Conservation (phyloP, 768 basidiomycete genomes). For the Calocera cornea region DNA sequence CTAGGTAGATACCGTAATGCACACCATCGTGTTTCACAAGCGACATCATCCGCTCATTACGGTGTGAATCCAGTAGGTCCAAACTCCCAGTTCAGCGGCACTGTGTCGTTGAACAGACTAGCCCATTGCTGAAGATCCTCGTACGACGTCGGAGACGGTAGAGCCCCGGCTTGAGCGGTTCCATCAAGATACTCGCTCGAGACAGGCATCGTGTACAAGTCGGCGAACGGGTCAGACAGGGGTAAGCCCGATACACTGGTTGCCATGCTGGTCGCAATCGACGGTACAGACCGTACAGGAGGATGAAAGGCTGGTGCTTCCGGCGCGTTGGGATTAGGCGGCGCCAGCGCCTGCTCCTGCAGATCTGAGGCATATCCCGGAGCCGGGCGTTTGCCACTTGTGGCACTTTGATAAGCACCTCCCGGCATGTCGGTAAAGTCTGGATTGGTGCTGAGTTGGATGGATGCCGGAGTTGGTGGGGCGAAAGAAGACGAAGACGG, state of each 20-base stretch:
- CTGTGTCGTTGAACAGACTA: background rate
- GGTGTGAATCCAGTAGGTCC: background rate
- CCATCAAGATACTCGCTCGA: background rate
- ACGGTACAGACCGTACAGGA: background rate
- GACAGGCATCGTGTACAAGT: background rate
- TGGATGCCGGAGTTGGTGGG: background rate
- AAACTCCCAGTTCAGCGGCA: background rate
- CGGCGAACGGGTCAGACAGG: background rate
- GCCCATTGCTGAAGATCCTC: conserved; percentile 2
- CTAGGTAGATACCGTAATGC: too few species aligned
- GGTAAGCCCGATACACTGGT: background rate
- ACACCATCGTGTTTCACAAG: too few species aligned
- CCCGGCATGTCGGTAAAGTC: background rate
- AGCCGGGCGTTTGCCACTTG: background rate
- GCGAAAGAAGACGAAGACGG: background rate
- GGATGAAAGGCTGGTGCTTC: background rate
- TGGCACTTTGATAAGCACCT: background rate
- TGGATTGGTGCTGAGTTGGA: background rate
- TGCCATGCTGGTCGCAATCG: background rate
- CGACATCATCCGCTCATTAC: background rate
- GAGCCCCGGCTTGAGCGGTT: background rate
- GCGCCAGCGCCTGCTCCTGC: background rate
- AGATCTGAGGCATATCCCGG: background rate
- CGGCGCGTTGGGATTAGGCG: background rate
- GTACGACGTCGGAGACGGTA: background rate